Conservation (phyloP, 2,329 filamentous ascomycete genomes). For the Paramyrothecium roridum region DNA sequence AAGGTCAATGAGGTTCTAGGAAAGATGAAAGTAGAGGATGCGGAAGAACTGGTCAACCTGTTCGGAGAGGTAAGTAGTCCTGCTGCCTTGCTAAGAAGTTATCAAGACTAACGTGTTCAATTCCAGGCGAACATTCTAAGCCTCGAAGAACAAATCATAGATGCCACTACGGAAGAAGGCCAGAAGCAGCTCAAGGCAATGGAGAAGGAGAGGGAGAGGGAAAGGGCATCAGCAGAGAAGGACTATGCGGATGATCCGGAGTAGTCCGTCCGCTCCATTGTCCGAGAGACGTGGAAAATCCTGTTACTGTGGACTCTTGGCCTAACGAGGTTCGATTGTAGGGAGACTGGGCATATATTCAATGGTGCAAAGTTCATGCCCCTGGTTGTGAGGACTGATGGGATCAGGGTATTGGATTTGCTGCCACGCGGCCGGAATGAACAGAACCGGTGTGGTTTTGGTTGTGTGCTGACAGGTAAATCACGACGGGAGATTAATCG, state of each 20-base stretch:
- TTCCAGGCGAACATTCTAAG: conserved; percentile 77
- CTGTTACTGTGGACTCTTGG: too few relatives aligned
- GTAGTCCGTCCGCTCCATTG: conserved; percentile 15
- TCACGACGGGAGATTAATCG: too few relatives aligned
- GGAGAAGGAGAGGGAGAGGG: conserved; percentile 36
- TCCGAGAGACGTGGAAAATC: neutral
- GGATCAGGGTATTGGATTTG: too few relatives aligned
- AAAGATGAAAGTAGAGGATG: conserved; percentile 84
- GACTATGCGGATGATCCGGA: conserved; percentile 34
- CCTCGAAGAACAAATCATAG: conserved; percentile 89
- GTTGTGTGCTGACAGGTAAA: too few relatives aligned
- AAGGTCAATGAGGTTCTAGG: conserved; percentile 58
- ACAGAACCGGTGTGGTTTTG: too few relatives aligned
- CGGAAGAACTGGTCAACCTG: conserved; percentile 79
- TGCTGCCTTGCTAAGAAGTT: neutral
- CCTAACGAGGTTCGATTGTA: too few relatives aligned
- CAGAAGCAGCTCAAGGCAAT: conserved; percentile 74
- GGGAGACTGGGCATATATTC: too few relatives aligned
- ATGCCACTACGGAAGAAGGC: conserved; percentile 87
- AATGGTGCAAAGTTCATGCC: too few relatives aligned
- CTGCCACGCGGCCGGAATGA: too few relatives aligned
- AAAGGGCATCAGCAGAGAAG: conserved; percentile 30
- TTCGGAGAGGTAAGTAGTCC: conserved; percentile 60
- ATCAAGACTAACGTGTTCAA: conserved; percentile 14
- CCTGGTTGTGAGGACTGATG: too few relatives aligned